Percentiles rank a stretch among this genome's conserved stretches.
Conservation (phyloP, 2,329 filamentous ascomycete genomes). For the Rugonectria rugulosa region DNA sequence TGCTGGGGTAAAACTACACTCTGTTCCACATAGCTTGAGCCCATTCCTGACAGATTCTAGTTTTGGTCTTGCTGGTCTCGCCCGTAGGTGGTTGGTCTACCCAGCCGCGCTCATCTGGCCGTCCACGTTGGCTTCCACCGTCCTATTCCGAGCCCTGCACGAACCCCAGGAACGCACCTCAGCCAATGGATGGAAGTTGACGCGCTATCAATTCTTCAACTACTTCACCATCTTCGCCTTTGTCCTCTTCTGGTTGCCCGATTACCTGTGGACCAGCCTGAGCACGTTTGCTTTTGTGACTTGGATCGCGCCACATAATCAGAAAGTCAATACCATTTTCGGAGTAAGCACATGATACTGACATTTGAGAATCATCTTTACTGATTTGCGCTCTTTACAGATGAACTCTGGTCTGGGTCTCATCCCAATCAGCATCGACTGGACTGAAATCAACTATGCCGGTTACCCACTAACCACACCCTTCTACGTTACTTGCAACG, state of each 20-base stretch:
- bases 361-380: accelerated
- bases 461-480: constrained; percentile 9
- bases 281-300: constrained; percentile 17
- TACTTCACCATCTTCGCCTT: constrained; percentile 13
- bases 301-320: constrained; percentile 19
- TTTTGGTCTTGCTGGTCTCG: constrained; percentile 18
- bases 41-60: background rate
- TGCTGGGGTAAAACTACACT: constrained; percentile 8
- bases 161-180: constrained; percentile 6
- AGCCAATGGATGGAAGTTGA: constrained; percentile 10
- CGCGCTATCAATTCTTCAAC: constrained; percentile 11
- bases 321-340: constrained; percentile 18
- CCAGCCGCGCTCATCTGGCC: constrained; percentile 18
- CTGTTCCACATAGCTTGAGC: accelerated
- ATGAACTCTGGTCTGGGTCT: constrained; percentile 20
- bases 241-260: constrained; percentile 19
- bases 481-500: constrained; percentile 19
- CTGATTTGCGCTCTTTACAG: background rate
- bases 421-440: constrained; percentile 13
- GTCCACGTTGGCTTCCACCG: constrained; percentile 13
- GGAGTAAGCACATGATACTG: background rate
- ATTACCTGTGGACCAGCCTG: constrained; percentile 18
- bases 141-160: constrained; percentile 17
- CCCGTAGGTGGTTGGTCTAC: constrained; percentile 16
- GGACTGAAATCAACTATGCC: constrained; percentile 21